Conservation (phyloP, 2,329 filamentous ascomycete genomes). For the Ceratocystis harringtonii region DNA sequence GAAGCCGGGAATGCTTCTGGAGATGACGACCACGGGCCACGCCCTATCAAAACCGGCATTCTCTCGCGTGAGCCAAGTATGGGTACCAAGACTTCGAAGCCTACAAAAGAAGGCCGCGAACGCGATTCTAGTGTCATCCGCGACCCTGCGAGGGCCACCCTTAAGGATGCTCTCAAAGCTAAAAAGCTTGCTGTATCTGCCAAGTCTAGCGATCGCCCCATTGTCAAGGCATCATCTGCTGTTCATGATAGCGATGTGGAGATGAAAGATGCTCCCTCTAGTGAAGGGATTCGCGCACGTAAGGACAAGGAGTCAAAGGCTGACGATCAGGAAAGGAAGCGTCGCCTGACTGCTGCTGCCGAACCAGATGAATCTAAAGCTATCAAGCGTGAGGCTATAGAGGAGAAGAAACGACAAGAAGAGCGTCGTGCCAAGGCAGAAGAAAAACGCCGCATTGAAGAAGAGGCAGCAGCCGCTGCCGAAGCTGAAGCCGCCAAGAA, state of each 20-base stretch:
- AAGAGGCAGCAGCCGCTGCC: constrained; percentile 10
- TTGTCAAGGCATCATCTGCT: constrained; percentile 23
- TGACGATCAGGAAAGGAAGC: constrained; percentile 27
- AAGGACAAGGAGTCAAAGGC: constrained; percentile 23
- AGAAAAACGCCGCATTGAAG: constrained; percentile 19
- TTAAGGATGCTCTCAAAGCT: constrained; percentile 31
- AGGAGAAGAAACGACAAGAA: constrained; percentile 24
- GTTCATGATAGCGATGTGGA: constrained; percentile 38
- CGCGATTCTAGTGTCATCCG: constrained; percentile 11
- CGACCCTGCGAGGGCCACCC: constrained; percentile 21
- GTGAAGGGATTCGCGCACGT: not conserved
- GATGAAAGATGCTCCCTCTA: constrained; percentile 32
- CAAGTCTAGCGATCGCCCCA: constrained; percentile 10
- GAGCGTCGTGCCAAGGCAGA: constrained; percentile 16
- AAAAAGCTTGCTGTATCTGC: constrained; percentile 23
- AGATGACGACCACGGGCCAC: constrained; percentile 28
- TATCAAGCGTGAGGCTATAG: constrained; percentile 24
- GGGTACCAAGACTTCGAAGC: constrained; percentile 16
- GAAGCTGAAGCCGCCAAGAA: constrained; percentile 18
- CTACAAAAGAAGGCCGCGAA: constrained; percentile 16
- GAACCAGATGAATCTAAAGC: constrained; percentile 26
- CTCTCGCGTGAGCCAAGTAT: constrained; percentile 10
- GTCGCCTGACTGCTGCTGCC: constrained; percentile 22
- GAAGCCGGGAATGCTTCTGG: constrained; percentile 30
- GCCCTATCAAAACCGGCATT: constrained; percentile 26